Evolutionary conservation across 164 flowering plant species (phyloP), one percentile per base, ranked within the genome.

Genomic region (Hamamelis virginiana): DNA sequence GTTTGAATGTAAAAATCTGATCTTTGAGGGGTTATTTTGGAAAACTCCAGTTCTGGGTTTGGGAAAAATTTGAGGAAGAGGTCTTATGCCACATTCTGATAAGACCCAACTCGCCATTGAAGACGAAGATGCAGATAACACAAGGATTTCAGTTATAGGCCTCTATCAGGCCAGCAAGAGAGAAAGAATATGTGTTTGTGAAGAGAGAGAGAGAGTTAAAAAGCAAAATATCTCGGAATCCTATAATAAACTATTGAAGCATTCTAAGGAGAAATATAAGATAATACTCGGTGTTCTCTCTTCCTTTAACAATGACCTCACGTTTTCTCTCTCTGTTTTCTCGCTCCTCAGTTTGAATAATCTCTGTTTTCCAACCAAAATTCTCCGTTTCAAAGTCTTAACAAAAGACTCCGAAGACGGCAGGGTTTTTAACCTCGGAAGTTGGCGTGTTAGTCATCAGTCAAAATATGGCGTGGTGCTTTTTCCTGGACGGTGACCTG

Each of bases 61-160:
- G 1, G 68, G 64, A 22, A 46, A 62, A 9, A 45, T 12, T 11
- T 52, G 69, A 69, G 81, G 83, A 6, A 81, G 78, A 3, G 85
- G 82, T 59, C 77, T 72, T 26, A 85, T 21, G 44, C 84, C 86
- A 62, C 82, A 79, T 76, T 82, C 80, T 56, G 84, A 77, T 16
- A 77, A 71, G 9, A 79, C 73, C 74, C 77, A 65, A 51, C 66
- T 68, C 62, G 78, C 82, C 82, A 71, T 70, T 72, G 69, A 50
- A 69, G 46, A 57, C 59, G 67, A 69, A 59, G 46, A 51, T 5
- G 47, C 21, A 70, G 68, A 28, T 1, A 43, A 57, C 51, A 38
- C 41, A 41, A 58, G 52, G 60, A 16, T 19, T 25, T 57, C 18
- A 26, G n/a, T 45, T 14, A 46, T 46, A 14, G 50, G 16, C 0